A percentile compares a stretch with the other conserved stretches of the same genome.
phyloP scores from a whole-genome alignment of 306 rosid species.

The Cicer pinnatifidum region DNA sequence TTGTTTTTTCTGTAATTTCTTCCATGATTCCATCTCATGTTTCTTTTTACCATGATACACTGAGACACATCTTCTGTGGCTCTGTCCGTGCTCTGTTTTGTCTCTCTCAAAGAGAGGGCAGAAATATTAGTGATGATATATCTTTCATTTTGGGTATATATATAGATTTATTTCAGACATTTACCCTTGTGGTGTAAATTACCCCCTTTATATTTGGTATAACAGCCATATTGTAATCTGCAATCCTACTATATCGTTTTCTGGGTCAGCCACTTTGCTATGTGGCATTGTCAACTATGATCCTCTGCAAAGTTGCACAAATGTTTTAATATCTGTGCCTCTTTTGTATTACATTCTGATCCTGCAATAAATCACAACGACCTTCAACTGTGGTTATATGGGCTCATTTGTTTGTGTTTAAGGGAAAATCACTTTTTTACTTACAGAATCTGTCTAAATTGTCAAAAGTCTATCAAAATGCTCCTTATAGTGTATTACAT shows the following conservation, averaged over 20 bases:
- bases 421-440: not conserved
- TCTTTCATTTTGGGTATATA: not conserved
- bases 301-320: not conserved
- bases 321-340: not conserved
- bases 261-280: not conserved
- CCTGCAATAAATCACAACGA: constrained; percentile 10
- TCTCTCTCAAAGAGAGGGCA: not conserved
- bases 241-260: constrained; percentile 13
- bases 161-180: not conserved
- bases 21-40: constrained; percentile 19
- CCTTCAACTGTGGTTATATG: constrained; percentile 20
- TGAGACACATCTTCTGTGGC: not conserved
- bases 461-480: constrained; percentile 13
- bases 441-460: not conserved
- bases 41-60: not conserved
- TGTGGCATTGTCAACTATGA: constrained; percentile 14
- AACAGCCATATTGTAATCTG: not conserved
- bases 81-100: not conserved
- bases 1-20: constrained; percentile 8
- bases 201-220: not conserved
- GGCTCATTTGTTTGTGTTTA: not conserved
- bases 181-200: not conserved
- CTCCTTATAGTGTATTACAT: constrained; percentile 2
- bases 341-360: constrained; percentile 32
- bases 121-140: not conserved